Percentiles rank a stretch among this genome's conserved stretches.
Evolutionary conservation across 192 early-diverging fungal genomes (phyloP).

Genomic region (Entomortierella parvispora): DNA sequence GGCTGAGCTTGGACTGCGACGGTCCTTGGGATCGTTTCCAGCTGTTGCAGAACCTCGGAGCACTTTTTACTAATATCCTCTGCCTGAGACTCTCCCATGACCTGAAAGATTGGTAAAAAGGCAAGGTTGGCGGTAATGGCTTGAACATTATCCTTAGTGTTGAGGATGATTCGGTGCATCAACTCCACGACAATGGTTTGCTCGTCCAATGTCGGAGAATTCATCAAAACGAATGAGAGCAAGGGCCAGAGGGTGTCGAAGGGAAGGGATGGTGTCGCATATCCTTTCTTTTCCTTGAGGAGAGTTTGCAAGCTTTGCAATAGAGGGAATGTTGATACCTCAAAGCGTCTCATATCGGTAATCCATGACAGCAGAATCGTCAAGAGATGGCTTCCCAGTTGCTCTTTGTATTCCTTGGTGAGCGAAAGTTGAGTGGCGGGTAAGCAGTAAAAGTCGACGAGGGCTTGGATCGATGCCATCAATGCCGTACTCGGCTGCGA

Average conservation of each 20-base stretch:
- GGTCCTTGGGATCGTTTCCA: constrained; percentile 33
- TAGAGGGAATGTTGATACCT: constrained; percentile 17
- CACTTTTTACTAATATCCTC: constrained; percentile 32
- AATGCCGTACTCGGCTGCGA: constrained; percentile 18
- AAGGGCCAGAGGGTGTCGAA: constrained; percentile 50
- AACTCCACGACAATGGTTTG: constrained; percentile 52
- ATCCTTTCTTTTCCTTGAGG: constrained; percentile 23
- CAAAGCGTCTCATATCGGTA: constrained; percentile 32
- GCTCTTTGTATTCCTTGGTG: constrained; percentile 10
- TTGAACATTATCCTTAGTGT: not conserved
- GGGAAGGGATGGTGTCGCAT: constrained; percentile 15
- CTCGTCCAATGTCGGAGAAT: constrained; percentile 56
- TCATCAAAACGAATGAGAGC: constrained; percentile 56
- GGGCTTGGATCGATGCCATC: constrained; percentile 13
- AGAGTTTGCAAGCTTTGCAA: constrained; percentile 23
- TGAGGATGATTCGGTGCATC: constrained; percentile 27
- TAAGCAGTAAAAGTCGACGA: constrained; percentile 39
- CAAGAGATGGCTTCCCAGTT: constrained; percentile 24
- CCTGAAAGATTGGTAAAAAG: constrained; percentile 63
- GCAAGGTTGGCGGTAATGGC: constrained; percentile 50
- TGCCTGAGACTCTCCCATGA: constrained; percentile 52
- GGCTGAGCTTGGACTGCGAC: not conserved
- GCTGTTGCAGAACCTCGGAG: constrained; percentile 34
- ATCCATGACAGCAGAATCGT: constrained; percentile 31
- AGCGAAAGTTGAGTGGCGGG: constrained; percentile 31